Conservation (phyloP, 495 filamentous ascomycete species). For the Trichoderma reesei region DNA sequence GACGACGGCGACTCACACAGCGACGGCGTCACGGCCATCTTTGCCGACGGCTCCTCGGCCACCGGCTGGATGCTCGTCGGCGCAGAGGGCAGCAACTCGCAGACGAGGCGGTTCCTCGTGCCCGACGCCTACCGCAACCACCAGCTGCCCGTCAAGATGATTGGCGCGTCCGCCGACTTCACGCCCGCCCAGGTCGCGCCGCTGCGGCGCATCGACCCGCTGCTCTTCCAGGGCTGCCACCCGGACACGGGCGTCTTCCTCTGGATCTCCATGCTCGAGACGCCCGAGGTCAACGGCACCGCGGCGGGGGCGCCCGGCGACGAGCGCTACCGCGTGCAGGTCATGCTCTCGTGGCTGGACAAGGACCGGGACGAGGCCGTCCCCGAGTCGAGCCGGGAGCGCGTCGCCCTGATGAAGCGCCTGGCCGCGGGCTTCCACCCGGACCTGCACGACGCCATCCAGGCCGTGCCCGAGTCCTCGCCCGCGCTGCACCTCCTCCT, state of each 20-base stretch:
- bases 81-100: constrained; percentile 45
- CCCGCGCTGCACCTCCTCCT: background rate
- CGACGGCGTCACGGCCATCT: constrained; percentile 26
- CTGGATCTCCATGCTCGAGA: constrained; percentile 41
- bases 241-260: constrained; percentile 44
- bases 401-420: constrained; percentile 6
- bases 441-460: background rate
- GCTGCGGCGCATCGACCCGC: constrained; percentile 42
- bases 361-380: constrained; percentile 11
- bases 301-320: constrained; percentile 22
- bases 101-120: constrained; percentile 21
- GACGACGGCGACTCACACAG: constrained; percentile 16
- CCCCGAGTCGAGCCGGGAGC: background rate
- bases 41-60: constrained; percentile 40
- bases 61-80: constrained; percentile 45
- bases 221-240: constrained; percentile 51
- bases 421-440: constrained; percentile 8
- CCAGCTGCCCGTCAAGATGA: constrained; percentile 38
- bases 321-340: constrained; percentile 15
- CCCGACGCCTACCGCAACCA: constrained; percentile 29
- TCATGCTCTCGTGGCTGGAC: constrained; percentile 22
- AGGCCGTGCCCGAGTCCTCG: background rate
- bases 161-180: constrained; percentile 37
- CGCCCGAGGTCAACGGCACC: constrained; percentile 33
- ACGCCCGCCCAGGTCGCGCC: constrained; percentile 29